A percentile compares a stretch with the other conserved stretches of the same genome.
phyloP scores from a whole-genome alignment of 345 rosid genomes.

The Salix udensis region DNA sequence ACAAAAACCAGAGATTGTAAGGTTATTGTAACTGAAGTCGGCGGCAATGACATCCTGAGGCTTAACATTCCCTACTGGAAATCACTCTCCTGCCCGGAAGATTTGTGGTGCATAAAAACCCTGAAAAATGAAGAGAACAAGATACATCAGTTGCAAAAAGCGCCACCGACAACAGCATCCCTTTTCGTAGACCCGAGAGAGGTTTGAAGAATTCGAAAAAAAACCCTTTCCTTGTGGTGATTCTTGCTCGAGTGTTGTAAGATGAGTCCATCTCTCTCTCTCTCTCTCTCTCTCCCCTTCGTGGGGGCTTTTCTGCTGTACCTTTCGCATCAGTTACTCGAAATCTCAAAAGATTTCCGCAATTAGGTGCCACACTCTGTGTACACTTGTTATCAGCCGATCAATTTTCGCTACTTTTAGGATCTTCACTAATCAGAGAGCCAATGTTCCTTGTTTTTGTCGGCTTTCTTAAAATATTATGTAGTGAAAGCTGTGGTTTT shows the following conservation, averaged over 20 bases:
- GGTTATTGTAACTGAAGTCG: conserved; percentile 62
- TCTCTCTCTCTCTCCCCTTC: not conserved
- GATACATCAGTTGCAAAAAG: conserved; percentile 26
- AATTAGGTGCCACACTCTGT: conserved; percentile 58
- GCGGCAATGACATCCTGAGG: conserved; percentile 32
- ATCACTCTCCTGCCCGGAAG: conserved; percentile 69
- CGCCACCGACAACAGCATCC: conserved; percentile 27
- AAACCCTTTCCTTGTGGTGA: not conserved
- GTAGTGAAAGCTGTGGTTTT: too few species aligned
- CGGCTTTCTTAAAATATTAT: not conserved
- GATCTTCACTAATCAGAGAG: conserved; percentile 34
- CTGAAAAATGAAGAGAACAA: conserved; percentile 37
- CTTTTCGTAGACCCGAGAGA: conserved; percentile 93
- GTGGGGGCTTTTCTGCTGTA: conserved; percentile 42
- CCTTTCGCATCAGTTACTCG: conserved; percentile 37
- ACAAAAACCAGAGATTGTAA: conserved; percentile 44
- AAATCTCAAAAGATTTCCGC: conserved; percentile 54
- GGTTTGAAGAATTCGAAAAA: conserved; percentile 30
- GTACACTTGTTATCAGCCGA: conserved; percentile 28
- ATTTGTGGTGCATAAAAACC: conserved; percentile 78
- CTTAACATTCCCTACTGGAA: conserved; percentile 68
- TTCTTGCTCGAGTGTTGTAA: conserved; percentile 3
- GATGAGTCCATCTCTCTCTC: conserved; percentile 21
- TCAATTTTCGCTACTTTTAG: conserved; percentile 18
- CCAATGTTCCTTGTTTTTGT: conserved; percentile 29